Evolutionary conservation across 257 asterid genomes (phyloP).

Genomic region (Voacanga thouarsii): DNA sequence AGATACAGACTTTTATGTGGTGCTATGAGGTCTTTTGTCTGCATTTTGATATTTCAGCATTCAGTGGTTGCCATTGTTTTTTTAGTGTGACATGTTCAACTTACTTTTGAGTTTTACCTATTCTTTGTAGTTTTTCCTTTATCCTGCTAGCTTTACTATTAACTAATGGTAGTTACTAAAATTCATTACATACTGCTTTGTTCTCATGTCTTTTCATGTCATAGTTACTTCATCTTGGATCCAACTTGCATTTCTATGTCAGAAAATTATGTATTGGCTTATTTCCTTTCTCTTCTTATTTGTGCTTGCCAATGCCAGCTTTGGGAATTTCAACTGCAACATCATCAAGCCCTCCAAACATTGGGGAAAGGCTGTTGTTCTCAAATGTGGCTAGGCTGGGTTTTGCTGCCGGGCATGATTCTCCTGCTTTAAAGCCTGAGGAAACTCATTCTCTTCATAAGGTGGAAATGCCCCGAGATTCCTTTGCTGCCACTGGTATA

Average conservation of each 20-base stretch:
- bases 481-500: constrained; percentile 43
- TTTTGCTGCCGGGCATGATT: constrained; percentile 88
- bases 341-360: constrained; percentile 56
- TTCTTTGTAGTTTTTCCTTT: background rate
- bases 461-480: constrained; percentile 27
- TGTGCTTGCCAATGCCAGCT: constrained; percentile 40
- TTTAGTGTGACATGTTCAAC: too few relatives aligned
- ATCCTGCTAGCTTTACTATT: background rate
- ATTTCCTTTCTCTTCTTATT: constrained; percentile 17
- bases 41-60: background rate
- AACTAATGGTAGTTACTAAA: background rate
- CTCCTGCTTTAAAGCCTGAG: constrained; percentile 53
- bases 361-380: constrained; percentile 56
- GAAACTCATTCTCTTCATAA: constrained; percentile 30
- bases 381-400: constrained; percentile 89
- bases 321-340: constrained; percentile 56
- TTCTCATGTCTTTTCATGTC: too few relatives aligned
- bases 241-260: background rate
- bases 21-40: background rate
- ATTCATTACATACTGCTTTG: background rate
- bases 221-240: background rate
- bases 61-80: background rate
- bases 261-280: constrained; percentile 9
- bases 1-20: background rate
- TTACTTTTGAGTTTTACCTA: too few relatives aligned